These are phyloP conservation scores for Nannochloropsis oceanica DNA, from an alignment of 108 stramenopile genomes.

Conservation along the genomic window DNA sequence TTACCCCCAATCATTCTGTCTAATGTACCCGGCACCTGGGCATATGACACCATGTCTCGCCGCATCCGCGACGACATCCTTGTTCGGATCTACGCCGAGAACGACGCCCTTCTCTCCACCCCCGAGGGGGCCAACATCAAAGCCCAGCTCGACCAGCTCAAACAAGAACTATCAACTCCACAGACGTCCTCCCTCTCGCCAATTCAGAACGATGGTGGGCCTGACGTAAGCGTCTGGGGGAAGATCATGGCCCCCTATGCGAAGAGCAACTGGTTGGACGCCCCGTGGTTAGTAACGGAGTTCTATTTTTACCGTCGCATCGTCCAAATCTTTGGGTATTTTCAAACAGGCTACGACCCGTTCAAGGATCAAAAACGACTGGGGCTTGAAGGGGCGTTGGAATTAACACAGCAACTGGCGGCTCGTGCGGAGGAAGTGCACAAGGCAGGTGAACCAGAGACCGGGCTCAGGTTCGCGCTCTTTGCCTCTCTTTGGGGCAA, in stretches of 20 bases:
- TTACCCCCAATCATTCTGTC: conserved; percentile 28
- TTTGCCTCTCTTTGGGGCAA: conserved; percentile 75
- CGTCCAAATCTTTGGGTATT: conserved; percentile 41
- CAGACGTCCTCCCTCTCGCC: conserved; percentile 35
- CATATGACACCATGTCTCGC: conserved; percentile 83
- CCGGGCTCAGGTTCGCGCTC: conserved; percentile 12
- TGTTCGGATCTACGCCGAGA: conserved; percentile 68
- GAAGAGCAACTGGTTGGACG: conserved; percentile 66
- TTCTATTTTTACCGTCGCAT: conserved; percentile 83
- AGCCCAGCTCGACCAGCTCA: conserved; percentile 45
- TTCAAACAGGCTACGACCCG: conserved; percentile 25
- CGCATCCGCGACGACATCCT: conserved; percentile 77
- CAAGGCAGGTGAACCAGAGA: background rate
- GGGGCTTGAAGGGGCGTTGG: conserved; percentile 44
- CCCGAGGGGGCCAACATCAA: conserved; percentile 46
- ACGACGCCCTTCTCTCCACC: conserved; percentile 44
- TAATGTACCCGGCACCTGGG: conserved; percentile 73
- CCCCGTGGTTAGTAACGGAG: conserved; percentile 87
- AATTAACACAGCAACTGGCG: background rate
- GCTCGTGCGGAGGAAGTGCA: background rate
- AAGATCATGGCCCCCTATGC: conserved; percentile 54
- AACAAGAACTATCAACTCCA: conserved; percentile 51
- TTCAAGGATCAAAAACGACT: conserved; percentile 38
- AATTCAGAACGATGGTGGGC: conserved; percentile 44
- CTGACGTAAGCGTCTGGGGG: conserved; percentile 55